Conservation (phyloP, 768 basidiomycete genomes). For the Mycena vitilis region DNA sequence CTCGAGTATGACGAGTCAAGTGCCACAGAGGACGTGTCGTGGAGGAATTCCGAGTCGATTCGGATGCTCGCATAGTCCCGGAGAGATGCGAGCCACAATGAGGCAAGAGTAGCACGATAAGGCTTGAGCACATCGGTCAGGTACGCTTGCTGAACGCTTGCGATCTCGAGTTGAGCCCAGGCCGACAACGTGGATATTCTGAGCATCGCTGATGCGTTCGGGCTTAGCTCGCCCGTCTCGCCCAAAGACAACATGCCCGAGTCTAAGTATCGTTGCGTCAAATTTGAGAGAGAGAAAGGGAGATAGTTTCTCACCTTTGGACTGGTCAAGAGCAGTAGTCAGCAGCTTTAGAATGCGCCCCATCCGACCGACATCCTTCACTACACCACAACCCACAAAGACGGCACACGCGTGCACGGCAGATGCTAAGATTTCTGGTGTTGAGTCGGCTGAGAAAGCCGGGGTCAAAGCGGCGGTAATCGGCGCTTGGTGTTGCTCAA, state of each 20-base stretch:
- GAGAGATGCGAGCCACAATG: slow-evolving; percentile 89
- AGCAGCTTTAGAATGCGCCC: slow-evolving; percentile 92
- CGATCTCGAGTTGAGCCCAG: slow-evolving; percentile 93
- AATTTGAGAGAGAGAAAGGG: slow-evolving; percentile 6
- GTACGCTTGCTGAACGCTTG: slow-evolving; percentile 79
- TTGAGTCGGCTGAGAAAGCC: slow-evolving; percentile 94
- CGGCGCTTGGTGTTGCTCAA: slow-evolving; percentile 98
- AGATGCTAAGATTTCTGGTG: slow-evolving; percentile 93
- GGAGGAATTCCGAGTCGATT: slow-evolving; percentile 87
- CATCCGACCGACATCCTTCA: slow-evolving; percentile 92
- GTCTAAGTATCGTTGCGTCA: slow-evolving; percentile 56
- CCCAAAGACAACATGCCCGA: slow-evolving; percentile 88
- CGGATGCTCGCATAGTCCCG: slow-evolving; percentile 94
- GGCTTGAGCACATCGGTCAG: slow-evolving; percentile 86
- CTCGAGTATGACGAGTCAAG: slow-evolving; percentile 88
- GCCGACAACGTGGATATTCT: slow-evolving; percentile 92
- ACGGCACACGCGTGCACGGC: slow-evolving; percentile 94
- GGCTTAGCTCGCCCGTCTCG: slow-evolving; percentile 86
- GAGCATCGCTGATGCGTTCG: slow-evolving; percentile 95
- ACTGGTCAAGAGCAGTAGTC: slow-evolving; percentile 89
- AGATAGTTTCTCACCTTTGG: slow-evolving; percentile 69
- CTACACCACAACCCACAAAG: slow-evolving; percentile 94
- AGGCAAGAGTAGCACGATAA: slow-evolving; percentile 76
- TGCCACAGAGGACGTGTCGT: slow-evolving; percentile 79
- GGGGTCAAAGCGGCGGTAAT: slow-evolving; percentile 98